Evolutionary conservation across 2,329 filamentous ascomycete genomes (phyloP).

Genomic region (Sarocladium oryzae): DNA sequence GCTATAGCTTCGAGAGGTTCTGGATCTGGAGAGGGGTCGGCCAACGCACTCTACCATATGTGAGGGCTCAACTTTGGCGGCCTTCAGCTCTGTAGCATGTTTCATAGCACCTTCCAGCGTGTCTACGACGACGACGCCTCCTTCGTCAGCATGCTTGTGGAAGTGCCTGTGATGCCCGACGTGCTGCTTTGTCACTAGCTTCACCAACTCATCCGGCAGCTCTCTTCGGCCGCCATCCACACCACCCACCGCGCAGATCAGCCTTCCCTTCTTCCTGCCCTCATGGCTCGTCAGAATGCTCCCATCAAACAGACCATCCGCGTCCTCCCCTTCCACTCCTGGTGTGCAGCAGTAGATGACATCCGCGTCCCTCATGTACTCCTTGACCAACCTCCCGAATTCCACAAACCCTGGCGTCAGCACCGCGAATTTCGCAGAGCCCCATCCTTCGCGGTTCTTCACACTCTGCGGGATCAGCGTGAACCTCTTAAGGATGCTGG

Average conservation of each 20-base stretch:
- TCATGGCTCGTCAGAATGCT: slow-evolving; percentile 65
- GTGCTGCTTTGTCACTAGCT: slow-evolving; percentile 48
- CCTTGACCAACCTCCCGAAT: slow-evolving; percentile 58
- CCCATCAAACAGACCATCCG: slow-evolving; percentile 67
- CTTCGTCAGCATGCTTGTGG: slow-evolving; percentile 60
- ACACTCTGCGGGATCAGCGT: slow-evolving; percentile 33
- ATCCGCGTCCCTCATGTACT: slow-evolving; percentile 65
- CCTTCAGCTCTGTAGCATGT: slow-evolving; percentile 81
- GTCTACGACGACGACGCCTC: slow-evolving; percentile 64
- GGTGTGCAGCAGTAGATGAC: slow-evolving; percentile 89
- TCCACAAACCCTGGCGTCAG: slow-evolving; percentile 66
- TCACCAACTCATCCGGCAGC: slow-evolving; percentile 68
- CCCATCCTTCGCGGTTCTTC: slow-evolving; percentile 56
- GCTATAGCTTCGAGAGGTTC: neutral
- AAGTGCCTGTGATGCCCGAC: slow-evolving; percentile 45
- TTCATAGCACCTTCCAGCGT: slow-evolving; percentile 72
- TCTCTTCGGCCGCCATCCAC: slow-evolving; percentile 72
- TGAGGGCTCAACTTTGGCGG: slow-evolving; percentile 63
- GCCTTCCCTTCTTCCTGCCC: slow-evolving; percentile 61
- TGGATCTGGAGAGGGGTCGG: neutral
- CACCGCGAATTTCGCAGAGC: slow-evolving; percentile 59
- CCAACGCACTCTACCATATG: slow-evolving; percentile 71
- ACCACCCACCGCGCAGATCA: slow-evolving; percentile 67
- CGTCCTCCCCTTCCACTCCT: slow-evolving; percentile 30
- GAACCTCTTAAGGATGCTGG: slow-evolving; percentile 43